These are phyloP conservation scores for Garcileccinum viscosum DNA, from an alignment of 1,284 basidiomycete species.

Conservation along the genomic window DNA sequence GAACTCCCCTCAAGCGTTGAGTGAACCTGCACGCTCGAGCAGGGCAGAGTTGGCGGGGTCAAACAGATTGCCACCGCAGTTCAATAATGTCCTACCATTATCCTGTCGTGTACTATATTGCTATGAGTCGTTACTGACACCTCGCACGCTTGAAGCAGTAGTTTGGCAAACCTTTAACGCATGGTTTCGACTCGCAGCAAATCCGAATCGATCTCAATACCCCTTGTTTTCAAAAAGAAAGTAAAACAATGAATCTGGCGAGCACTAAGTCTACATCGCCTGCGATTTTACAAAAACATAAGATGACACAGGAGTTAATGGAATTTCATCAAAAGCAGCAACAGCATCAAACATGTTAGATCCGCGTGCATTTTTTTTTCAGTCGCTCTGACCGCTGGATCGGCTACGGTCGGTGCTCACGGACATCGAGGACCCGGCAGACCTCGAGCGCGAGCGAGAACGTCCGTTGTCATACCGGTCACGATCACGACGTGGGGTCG, in stretches of 20 bases:
- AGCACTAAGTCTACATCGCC: slow-evolving; percentile 3
- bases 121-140: too few relatives aligned
- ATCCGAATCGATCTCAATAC: background rate
- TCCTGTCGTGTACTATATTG: too few relatives aligned
- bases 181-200: background rate
- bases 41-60: too few relatives aligned
- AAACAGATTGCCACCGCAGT: too few relatives aligned
- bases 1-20: too few relatives aligned
- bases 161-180: background rate
- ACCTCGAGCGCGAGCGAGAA: slow-evolving; percentile 39
- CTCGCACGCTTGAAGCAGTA: too few relatives aligned
- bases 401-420: slow-evolving; percentile 46
- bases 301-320: background rate
- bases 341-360: background rate
- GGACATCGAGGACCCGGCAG: slow-evolving; percentile 53
- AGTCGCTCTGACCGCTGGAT: slow-evolving; percentile 30
- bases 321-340: background rate
- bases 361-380: slow-evolving; percentile 1
- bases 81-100: too few relatives aligned
- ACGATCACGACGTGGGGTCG: slow-evolving; percentile 34
- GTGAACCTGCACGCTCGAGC: too few relatives aligned
- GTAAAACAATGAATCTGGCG: background rate
- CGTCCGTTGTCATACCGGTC: slow-evolving; percentile 24
- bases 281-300: slow-evolving; percentile 19
- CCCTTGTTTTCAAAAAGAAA: background rate